Percentiles rank a stretch among this genome's conserved stretches.
Conservation (phyloP, 129 eudicot species). For the Silybum marianum region DNA sequence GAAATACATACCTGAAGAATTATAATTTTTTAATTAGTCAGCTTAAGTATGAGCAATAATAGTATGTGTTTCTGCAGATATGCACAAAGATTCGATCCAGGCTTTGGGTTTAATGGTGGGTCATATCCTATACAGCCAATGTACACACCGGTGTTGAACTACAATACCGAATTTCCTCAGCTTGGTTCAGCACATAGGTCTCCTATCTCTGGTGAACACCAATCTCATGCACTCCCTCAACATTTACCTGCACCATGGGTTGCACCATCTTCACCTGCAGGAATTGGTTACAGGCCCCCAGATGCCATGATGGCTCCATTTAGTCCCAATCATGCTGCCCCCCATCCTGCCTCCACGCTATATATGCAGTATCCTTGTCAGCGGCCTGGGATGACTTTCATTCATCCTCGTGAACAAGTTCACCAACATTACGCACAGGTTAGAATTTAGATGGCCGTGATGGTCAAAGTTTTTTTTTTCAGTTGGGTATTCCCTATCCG, state of each 20-base stretch:
- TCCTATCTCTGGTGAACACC: constrained; percentile 67
- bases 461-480: not conserved
- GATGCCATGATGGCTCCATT: constrained; percentile 78
- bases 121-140: constrained; percentile 82
- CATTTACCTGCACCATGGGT: constrained; percentile 81
- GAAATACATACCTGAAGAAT: not conserved
- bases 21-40: not conserved
- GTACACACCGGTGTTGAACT: constrained; percentile 87
- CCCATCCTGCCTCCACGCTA: constrained; percentile 64
- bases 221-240: constrained; percentile 64
- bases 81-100: constrained; percentile 97
- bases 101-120: constrained; percentile 90
- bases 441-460: not conserved
- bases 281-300: constrained; percentile 80
- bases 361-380: constrained; percentile 88
- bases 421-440: constrained; percentile 80
- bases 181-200: constrained; percentile 83
- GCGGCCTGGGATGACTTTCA: constrained; percentile 72
- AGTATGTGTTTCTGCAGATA: constrained; percentile 48
- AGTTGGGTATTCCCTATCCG: not conserved
- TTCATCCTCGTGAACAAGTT: constrained; percentile 88
- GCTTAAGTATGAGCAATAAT: not conserved
- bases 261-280: constrained; percentile 74
- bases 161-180: constrained; percentile 96
- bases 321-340: constrained; percentile 62